Evolutionary conservation across 208 protist genomes (phyloP).

Genomic region (Borovskyia barvae): DNA sequence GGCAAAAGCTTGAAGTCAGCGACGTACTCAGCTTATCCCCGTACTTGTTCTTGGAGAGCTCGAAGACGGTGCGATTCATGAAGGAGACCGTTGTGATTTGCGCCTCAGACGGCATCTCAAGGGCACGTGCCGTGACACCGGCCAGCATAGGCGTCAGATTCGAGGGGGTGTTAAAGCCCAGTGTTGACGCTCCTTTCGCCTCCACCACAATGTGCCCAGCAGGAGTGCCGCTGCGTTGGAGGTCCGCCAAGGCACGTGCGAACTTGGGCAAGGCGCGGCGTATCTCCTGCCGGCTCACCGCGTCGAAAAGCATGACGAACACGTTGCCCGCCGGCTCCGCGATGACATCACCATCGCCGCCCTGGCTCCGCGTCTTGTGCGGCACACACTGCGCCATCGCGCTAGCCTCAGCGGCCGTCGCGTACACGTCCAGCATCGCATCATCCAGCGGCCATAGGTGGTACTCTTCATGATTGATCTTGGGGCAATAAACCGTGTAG

Average conservation of each 20-base stretch:
- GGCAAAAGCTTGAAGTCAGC: constrained; percentile 39
- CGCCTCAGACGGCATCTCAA: not conserved
- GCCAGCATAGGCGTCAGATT: constrained; percentile 37
- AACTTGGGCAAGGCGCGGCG: constrained; percentile 54
- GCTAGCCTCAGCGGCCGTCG: not conserved
- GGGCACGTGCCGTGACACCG: constrained; percentile 8
- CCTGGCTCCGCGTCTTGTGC: too few relatives aligned
- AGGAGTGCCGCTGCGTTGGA: constrained; percentile 14
- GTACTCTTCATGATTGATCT: constrained; percentile 45
- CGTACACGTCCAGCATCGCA: not conserved
- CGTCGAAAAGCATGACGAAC: constrained; percentile 56
- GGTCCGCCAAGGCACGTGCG: constrained; percentile 35
- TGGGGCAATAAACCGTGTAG: constrained; percentile 47
- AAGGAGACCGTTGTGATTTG: constrained; percentile 4
- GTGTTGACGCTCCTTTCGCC: constrained; percentile 37
- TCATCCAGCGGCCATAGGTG: constrained; percentile 41
- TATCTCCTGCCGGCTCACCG: constrained; percentile 59
- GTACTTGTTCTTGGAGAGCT: constrained; percentile 37
- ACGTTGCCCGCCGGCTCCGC: constrained; percentile 43
- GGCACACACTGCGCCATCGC: too few relatives aligned
- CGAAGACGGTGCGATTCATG: constrained; percentile 27
- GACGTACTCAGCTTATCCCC: constrained; percentile 36
- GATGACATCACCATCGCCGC: too few relatives aligned
- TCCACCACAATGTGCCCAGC: constrained; percentile 36
- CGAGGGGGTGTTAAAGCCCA: constrained; percentile 32